Percentiles rank a stretch among this genome's conserved stretches.
Conservation (phyloP, 495 filamentous ascomycete genomes). For the Zalerion maritima region DNA sequence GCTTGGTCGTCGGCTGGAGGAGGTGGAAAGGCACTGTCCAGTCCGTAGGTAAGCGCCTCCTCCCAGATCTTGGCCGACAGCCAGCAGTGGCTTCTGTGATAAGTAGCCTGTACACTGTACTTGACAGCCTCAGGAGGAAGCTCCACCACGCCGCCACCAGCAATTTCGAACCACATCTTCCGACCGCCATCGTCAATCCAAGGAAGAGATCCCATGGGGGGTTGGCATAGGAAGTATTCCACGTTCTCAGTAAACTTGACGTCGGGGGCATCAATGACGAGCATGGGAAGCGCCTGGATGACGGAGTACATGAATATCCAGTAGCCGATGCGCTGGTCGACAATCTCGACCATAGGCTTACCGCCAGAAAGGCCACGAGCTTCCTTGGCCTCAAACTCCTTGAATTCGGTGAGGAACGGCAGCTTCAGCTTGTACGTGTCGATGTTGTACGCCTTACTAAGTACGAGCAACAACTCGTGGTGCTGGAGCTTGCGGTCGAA, state of each 20-base stretch:
- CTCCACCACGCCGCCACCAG: constrained; percentile 56
- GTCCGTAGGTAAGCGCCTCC: constrained; percentile 9
- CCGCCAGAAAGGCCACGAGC: too few species aligned
- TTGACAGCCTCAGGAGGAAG: constrained; percentile 73
- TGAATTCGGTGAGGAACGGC: constrained; percentile 63
- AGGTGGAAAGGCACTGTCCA: constrained; percentile 6
- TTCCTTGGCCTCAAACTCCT: constrained; percentile 65
- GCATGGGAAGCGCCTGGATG: constrained; percentile 76
- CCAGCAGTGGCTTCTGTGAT: constrained; percentile 89
- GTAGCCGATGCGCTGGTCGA: constrained; percentile 65
- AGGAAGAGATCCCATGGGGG: constrained; percentile 64
- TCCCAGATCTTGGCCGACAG: constrained; percentile 62
- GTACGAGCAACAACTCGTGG: constrained; percentile 56
- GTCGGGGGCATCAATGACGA: constrained; percentile 75
- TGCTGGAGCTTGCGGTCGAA: constrained; percentile 52
- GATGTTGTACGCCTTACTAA: constrained; percentile 63
- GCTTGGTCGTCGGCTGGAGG: constrained; percentile 9
- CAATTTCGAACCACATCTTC: constrained; percentile 69
- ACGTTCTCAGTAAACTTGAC: constrained; percentile 64
- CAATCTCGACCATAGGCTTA: constrained; percentile 57
- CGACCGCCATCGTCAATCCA: constrained; percentile 68
- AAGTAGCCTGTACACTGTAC: constrained; percentile 79
- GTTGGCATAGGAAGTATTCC: constrained; percentile 94
- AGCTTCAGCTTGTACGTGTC: constrained; percentile 43
- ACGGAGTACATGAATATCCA: constrained; percentile 94